Evolutionary conservation across 2,329 filamentous ascomycete genomes (phyloP).

Genomic region (Diaporthe velutina): DNA sequence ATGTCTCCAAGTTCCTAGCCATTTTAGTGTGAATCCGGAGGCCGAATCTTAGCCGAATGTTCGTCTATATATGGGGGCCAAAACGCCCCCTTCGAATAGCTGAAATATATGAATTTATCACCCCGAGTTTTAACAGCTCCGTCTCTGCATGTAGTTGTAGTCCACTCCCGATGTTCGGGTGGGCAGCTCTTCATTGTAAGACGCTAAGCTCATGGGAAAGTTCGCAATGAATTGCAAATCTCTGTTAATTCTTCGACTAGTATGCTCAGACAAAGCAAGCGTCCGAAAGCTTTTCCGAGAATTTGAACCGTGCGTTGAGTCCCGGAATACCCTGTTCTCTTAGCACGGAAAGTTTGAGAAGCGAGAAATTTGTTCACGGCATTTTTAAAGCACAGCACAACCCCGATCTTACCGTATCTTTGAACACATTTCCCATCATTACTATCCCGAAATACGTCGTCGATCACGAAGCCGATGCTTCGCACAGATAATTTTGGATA

Average conservation of each 20-base stretch:
- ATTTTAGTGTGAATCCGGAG: no score
- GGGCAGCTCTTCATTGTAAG: background rate
- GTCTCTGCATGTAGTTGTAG: background rate
- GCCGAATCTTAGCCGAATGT: no score
- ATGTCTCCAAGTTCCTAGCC: no score
- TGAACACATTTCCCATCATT: no score
- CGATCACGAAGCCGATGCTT: background rate
- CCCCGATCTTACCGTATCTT: no score
- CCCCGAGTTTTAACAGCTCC: no score
- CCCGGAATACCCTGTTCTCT: background rate
- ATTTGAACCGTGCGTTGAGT: background rate
- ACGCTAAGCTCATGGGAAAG: background rate
- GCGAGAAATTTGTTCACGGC: background rate
- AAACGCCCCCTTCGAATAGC: no score
- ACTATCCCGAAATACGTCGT: background rate
- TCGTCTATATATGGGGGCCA: no score
- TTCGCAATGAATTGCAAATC: background rate
- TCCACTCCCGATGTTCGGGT: no score
- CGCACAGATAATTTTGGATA: background rate
- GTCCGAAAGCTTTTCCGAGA: background rate
- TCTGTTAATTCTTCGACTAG: background rate
- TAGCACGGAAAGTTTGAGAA: background rate
- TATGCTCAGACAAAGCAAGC: background rate
- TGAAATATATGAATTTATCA: no score
- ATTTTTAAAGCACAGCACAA: background rate